Evolutionary conservation across 1,284 basidiomycete species (phyloP), one percentile per base, ranked within the genome.

Genomic region (Kwoniella shivajii): DNA sequence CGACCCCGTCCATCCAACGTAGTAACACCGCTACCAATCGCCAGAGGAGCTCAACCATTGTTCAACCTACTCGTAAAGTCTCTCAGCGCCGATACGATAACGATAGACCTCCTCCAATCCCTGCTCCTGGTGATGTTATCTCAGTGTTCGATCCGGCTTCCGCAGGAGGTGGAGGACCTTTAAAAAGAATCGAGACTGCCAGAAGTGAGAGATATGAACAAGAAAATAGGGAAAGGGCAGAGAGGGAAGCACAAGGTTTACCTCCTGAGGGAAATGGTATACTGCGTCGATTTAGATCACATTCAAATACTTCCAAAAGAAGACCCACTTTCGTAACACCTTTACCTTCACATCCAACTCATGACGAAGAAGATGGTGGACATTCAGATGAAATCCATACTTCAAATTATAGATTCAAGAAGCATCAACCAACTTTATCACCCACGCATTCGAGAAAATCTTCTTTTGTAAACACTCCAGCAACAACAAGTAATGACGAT

Each of bases 121-220:
- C 45, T 13, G 45, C 45, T 11, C 45, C 45, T 14, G 45, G 45
- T 18, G 71, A 71, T 52, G 56, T 73, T 39, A 57, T 73, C n/a
- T 41, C 60, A 6, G 55, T 70, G 18, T 60, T 73, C 38, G 71
- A 73, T 55, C 71, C 71, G 2, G 71, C 71, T 11, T 62, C 63
- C 1, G 65, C 59, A 1, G 71, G 71, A 16, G 71, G 71, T 5
- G 71, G 71, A 13, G 71, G 71, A 4, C 71, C 71, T 0, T 59
- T 73, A 7, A 58, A 56, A 36, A 63, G 71, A 20, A 69, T 73
- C 30, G 67, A 68, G 4, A 68, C 71, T 0, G 65, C 63, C 20
- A 61, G 68, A 53, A 51, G 61, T 20, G 62, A 70, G 52, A 34
- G 65, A 27, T 55, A 59, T 4, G 65, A 63, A 33, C 54, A 51